Evolutionary conservation across 352 stramenopile species (phyloP).

Genomic region (Phytophthora capsici): DNA sequence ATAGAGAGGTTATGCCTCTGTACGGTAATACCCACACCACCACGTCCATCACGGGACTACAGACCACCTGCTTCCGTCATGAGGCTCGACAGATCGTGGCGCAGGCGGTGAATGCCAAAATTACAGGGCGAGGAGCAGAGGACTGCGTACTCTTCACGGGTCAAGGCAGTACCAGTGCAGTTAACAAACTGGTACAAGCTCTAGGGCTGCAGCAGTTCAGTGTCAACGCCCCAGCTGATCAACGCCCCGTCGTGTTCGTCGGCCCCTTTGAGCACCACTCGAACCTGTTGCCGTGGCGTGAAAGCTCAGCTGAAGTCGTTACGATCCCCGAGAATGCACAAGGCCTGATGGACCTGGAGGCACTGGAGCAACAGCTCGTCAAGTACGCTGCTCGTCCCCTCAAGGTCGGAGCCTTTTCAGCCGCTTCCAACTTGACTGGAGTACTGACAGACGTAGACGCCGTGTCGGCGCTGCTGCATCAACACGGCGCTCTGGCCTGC

Average conservation of each 20-base stretch:
- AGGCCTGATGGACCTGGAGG: constrained; percentile 61
- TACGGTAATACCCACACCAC: constrained; percentile 99
- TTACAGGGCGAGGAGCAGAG: constrained; percentile 86
- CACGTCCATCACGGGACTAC: constrained; percentile 73
- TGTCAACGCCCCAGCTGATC: not conserved
- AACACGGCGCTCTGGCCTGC: constrained; percentile 92
- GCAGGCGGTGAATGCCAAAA: constrained; percentile 90
- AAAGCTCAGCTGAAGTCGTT: constrained; percentile 87
- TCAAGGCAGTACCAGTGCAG: constrained; percentile 82
- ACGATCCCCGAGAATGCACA: constrained; percentile 62
- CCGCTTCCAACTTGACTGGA: constrained; percentile 96
- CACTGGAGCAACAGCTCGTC: constrained; percentile 57
- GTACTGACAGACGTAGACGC: constrained; percentile 90
- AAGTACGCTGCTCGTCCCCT: constrained; percentile 56
- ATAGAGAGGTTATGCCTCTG: constrained; percentile 88
- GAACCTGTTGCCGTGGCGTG: constrained; percentile 97
- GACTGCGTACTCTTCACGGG: constrained; percentile 97
- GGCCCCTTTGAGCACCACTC: constrained; percentile 98
- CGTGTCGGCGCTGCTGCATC: constrained; percentile 92
- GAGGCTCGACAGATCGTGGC: constrained; percentile 95
- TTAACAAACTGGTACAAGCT: constrained; percentile 80
- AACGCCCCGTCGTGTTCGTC: constrained; percentile 89
- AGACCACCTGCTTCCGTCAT: constrained; percentile 94
- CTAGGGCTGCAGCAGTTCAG: constrained; percentile 59
- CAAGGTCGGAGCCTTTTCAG: constrained; percentile 93